These are phyloP conservation scores for Backusella australiensis DNA, from an alignment of 192 early-diverging fungal genomes.

Conservation along the genomic window DNA sequence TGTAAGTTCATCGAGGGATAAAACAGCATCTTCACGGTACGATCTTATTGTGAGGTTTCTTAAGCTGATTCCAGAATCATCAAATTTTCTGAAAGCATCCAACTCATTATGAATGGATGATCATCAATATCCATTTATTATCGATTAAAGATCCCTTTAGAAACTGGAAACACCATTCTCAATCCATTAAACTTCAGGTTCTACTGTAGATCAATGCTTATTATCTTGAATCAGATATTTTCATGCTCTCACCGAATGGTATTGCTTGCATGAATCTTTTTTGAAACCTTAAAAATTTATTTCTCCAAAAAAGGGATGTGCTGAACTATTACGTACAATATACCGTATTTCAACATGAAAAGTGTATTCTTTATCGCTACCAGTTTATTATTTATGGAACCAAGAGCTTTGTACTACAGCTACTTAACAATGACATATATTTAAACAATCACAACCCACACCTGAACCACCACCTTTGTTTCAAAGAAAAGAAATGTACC, in stretches of 20 bases:
- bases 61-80: too few species aligned
- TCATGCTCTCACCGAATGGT: neutral
- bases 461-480: constrained; percentile 5
- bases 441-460: neutral
- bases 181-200: too few species aligned
- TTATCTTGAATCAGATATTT: neutral
- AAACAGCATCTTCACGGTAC: too few species aligned
- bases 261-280: neutral
- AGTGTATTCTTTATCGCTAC: neutral
- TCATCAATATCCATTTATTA: too few species aligned
- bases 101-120: too few species aligned
- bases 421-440: neutral
- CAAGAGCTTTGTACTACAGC: neutral
- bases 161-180: too few species aligned
- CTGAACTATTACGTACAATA: neutral
- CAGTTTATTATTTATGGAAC: neutral
- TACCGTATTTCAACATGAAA: neutral
- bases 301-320: neutral
- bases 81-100: too few species aligned
- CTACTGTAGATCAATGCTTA: neutral
- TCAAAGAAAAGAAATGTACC: neutral
- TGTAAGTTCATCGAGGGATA: too few species aligned
- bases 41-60: too few species aligned
- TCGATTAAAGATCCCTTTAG: too few species aligned
- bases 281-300: neutral